These are phyloP conservation scores for Diaporthe eres DNA, from an alignment of 2,329 filamentous ascomycete species.

Conservation along the genomic window DNA sequence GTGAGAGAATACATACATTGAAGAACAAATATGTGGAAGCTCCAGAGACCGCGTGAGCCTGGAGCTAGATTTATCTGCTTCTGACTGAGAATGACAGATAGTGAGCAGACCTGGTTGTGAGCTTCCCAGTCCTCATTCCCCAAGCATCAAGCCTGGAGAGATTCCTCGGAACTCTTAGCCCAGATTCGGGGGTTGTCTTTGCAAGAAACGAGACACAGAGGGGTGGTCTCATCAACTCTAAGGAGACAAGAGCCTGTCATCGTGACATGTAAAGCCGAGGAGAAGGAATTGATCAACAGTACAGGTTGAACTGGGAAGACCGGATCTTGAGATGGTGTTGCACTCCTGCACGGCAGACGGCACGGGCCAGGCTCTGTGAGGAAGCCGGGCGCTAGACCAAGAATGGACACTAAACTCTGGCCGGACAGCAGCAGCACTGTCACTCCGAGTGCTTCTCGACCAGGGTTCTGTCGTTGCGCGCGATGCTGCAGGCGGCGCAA, in stretches of 20 bases:
- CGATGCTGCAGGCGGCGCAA: conserved; percentile 34
- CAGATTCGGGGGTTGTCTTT: background rate
- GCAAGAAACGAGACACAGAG: background rate
- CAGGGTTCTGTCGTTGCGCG: conserved; percentile 34
- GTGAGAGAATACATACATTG: background rate
- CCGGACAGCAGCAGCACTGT: conserved; percentile 42
- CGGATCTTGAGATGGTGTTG: background rate
- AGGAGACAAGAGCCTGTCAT: background rate
- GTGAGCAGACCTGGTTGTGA: background rate
- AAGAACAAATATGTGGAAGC: too few species aligned
- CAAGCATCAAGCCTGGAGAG: background rate
- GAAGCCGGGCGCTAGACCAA: background rate
- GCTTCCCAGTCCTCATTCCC: background rate
- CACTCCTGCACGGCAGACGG: background rate
- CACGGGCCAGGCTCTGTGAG: conserved; percentile 23
- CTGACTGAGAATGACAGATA: background rate
- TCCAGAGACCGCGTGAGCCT: background rate
- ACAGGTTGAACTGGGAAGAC: background rate
- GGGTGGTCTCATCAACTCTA: background rate
- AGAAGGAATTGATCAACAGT: background rate
- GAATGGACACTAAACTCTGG: conserved; percentile 43
- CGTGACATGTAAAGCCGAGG: background rate
- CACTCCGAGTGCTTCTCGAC: conserved; percentile 30
- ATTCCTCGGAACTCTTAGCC: background rate
- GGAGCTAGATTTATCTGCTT: background rate